Evolutionary conservation across 163 green algal genomes (phyloP).

Genomic region (Chlamydomonas reinhardtii): DNA sequence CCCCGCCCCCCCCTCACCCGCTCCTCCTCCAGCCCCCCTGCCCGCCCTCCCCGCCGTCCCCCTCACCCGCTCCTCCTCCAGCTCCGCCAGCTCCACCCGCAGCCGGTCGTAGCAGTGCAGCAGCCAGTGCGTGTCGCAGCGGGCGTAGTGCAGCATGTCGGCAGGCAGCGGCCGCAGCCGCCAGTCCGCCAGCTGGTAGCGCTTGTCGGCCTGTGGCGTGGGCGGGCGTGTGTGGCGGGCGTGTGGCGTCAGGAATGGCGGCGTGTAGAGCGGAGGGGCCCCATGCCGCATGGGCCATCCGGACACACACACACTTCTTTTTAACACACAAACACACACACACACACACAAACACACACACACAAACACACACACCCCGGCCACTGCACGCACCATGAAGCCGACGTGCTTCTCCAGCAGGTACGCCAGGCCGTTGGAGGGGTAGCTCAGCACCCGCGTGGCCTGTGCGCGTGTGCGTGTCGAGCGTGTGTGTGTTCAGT

Average conservation of each 20-base stretch:
- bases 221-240: not conserved
- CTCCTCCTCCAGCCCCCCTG: not conserved
- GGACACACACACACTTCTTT: no score
- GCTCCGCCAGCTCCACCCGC: conserved; percentile 58
- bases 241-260: not conserved
- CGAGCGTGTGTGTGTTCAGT: no score
- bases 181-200: conserved; percentile 96
- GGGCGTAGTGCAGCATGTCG: conserved; percentile 91
- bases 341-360: no score
- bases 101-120: conserved; percentile 92
- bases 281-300: no score
- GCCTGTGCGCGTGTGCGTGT: no score
- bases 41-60: not conserved
- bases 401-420: conserved; percentile 85
- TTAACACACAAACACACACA: no score
- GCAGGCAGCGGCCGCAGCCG: conserved; percentile 82
- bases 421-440: conserved; percentile 76
- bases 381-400: conserved; percentile 76
- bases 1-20: no score
- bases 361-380: no score
- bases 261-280: not conserved
- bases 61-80: not conserved
- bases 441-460: conserved; percentile 80
- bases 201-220: conserved; percentile 57
- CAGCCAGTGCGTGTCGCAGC: conserved; percentile 94